A percentile compares a stretch with the other conserved stretches of the same genome.
These are phyloP conservation scores for Phytopythium aichiense DNA, from an alignment of 352 stramenopile species.

Conservation along the genomic window DNA sequence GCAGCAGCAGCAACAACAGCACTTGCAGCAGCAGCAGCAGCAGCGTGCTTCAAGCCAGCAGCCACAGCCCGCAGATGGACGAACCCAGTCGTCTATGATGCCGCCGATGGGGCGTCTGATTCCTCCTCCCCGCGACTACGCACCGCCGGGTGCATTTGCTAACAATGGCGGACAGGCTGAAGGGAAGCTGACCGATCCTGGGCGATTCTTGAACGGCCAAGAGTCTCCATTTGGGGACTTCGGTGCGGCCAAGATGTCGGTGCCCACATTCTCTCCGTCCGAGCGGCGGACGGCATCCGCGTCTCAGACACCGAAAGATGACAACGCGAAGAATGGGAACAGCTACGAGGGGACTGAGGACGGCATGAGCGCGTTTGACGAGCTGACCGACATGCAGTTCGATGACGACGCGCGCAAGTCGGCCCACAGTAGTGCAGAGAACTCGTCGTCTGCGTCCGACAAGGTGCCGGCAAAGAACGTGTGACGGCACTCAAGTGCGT, in stretches of 20 bases:
- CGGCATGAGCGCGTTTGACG: neutral
- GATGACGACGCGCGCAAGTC: constrained; percentile 3
- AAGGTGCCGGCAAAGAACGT: neutral
- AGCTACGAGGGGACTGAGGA: constrained; percentile 2
- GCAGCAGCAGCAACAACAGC: neutral
- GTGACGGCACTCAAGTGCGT: neutral
- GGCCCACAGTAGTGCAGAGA: neutral
- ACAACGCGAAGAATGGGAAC: neutral
- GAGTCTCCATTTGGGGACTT: constrained; percentile 6
- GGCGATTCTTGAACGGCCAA: constrained; percentile 4
- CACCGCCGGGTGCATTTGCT: neutral
- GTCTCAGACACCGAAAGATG: neutral
- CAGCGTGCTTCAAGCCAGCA: neutral
- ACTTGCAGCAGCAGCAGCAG: neutral
- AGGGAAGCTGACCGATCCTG: neutral
- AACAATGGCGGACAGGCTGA: neutral
- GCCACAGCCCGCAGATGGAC: neutral
- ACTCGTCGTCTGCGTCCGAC: neutral
- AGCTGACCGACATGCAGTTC: constrained; percentile 1
- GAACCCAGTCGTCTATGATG: neutral
- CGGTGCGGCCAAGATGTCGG: neutral
- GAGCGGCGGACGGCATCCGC: constrained; percentile 4
- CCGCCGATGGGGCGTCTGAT: neutral
- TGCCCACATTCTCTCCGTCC: constrained; percentile 7
- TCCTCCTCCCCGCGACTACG: neutral